A percentile compares a stretch with the other conserved stretches of the same genome.
Conservation (phyloP, 176 grass and related monocot genomes). For the Tillandsia fasciculata region DNA sequence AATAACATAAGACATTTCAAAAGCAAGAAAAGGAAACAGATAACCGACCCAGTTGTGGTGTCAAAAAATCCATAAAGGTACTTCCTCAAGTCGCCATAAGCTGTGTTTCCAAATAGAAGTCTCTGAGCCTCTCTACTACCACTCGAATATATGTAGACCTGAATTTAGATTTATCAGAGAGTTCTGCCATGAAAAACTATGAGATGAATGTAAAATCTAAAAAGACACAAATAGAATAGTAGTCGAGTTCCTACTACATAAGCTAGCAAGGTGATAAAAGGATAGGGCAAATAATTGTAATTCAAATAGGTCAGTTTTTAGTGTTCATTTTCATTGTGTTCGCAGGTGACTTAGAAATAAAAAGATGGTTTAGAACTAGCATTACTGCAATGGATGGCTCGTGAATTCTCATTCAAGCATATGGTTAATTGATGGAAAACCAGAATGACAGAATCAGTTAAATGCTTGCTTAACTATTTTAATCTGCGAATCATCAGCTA, state of each 20-base stretch:
- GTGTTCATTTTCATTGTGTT: neutral
- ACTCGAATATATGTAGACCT: constrained; percentile 99
- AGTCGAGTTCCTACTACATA: neutral
- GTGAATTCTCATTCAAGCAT: constrained; percentile 2
- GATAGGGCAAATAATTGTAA: neutral
- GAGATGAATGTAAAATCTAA: neutral
- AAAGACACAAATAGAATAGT: neutral
- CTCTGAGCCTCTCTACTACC: constrained; percentile 92
- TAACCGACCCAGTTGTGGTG: constrained; percentile 68
- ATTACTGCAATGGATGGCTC: neutral
- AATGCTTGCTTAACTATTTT: too few relatives aligned
- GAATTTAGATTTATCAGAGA: constrained; percentile 18
- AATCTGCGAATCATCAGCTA: too few relatives aligned
- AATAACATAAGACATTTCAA: neutral
- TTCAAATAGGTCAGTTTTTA: neutral
- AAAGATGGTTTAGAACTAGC: neutral
- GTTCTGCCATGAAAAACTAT: neutral
- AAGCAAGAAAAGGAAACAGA: constrained; percentile 23
- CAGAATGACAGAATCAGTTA: too few relatives aligned
- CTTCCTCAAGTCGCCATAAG: constrained; percentile 59
- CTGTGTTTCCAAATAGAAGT: constrained; percentile 84
- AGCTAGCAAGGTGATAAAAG: neutral
- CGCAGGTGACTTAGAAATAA: neutral
- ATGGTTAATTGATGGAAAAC: neutral
- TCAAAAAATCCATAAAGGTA: constrained; percentile 90